phyloP scores from a whole-genome alignment of 805 yeast species.

The Scheffersomyces stipitis region DNA sequence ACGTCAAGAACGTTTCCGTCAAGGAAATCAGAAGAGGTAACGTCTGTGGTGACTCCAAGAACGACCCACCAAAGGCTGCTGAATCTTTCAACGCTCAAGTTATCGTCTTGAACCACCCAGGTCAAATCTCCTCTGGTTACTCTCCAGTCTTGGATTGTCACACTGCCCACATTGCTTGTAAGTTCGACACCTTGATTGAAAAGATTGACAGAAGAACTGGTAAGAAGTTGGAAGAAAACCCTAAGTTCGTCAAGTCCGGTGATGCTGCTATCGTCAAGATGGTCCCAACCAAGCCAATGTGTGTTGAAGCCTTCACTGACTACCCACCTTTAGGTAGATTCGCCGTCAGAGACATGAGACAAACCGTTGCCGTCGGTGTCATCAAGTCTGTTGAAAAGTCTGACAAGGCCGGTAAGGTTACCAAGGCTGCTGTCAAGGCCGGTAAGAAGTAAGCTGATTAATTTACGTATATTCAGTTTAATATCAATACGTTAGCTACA shows the following conservation, averaged over 20 bases:
- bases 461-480: no score
- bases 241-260: slow-evolving; percentile 38
- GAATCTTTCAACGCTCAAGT: slow-evolving; percentile 82
- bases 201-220: slow-evolving; percentile 81
- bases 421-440: slow-evolving; percentile 92
- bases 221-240: slow-evolving; percentile 33
- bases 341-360: slow-evolving; percentile 98
- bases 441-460: slow-evolving; percentile 57
- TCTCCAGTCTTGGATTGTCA: slow-evolving; percentile 89
- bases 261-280: slow-evolving; percentile 42
- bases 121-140: slow-evolving; percentile 90
- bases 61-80: slow-evolving; percentile 81
- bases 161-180: slow-evolving; percentile 92
- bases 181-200: slow-evolving; percentile 73
- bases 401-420: slow-evolving; percentile 86
- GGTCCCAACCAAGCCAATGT: slow-evolving; percentile 46
- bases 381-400: slow-evolving; percentile 91
- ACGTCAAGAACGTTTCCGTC: slow-evolving; percentile 86
- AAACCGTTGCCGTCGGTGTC: slow-evolving; percentile 99
- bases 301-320: slow-evolving; percentile 45
- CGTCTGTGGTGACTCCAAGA: slow-evolving; percentile 88
- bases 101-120: slow-evolving; percentile 87
- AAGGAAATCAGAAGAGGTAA: slow-evolving; percentile 92
- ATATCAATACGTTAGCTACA: no score
- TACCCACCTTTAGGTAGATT: slow-evolving; percentile 48